phyloP scores from a whole-genome alignment of 345 rosid genomes.

The Eucalyptus marginata region DNA sequence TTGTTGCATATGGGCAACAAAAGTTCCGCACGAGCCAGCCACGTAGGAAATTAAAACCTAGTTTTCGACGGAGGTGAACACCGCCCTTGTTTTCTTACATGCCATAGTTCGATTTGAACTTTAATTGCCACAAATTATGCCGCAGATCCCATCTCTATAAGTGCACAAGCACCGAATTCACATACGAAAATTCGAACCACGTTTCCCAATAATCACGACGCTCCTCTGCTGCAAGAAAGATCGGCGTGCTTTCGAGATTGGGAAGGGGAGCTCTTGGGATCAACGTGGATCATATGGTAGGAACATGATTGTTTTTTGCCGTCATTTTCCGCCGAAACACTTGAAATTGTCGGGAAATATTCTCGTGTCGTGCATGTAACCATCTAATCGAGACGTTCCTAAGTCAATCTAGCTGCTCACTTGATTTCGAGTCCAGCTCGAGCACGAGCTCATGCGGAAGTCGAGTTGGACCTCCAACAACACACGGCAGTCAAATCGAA shows the following conservation, averaged over 20 bases:
- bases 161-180: not conserved
- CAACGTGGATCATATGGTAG: not conserved
- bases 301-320: not conserved
- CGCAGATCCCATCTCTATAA: not conserved
- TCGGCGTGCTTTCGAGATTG: not conserved
- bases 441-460: too few relatives aligned
- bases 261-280: not conserved
- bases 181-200: not conserved
- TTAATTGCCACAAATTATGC: not conserved
- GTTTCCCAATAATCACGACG: not conserved
- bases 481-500: not conserved
- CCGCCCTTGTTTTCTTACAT: not conserved
- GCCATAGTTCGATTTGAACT: fast-evolving
- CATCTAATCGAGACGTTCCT: not conserved
- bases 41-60: not conserved
- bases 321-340: not conserved
- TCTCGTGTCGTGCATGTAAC: not conserved
- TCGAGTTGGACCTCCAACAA: not conserved
- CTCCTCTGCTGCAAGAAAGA: not conserved
- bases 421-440: not conserved
- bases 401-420: not conserved
- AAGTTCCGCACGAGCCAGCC: not conserved
- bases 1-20: not conserved
- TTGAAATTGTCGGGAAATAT: not conserved
- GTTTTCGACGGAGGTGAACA: not conserved